Conservation (phyloP, 805 yeast species). For the Lipomyces chichibuensis region DNA sequence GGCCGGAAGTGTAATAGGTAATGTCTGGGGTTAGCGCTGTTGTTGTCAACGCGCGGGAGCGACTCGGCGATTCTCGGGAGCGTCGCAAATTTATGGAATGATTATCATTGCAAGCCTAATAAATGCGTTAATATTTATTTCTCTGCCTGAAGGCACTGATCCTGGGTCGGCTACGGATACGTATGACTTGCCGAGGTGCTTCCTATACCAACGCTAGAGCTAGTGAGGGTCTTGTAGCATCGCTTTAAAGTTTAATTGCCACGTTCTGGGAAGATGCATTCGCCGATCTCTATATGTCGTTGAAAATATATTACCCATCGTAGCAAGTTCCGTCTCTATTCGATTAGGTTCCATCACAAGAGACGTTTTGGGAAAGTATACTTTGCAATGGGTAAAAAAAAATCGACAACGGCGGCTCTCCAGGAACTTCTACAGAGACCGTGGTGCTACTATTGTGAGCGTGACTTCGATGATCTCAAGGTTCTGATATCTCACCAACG, state of each 20-base stretch:
- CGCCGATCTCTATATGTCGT: neutral
- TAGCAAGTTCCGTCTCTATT: neutral
- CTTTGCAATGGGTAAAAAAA: conserved; percentile 29
- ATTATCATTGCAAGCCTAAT: neutral
- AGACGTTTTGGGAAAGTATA: neutral
- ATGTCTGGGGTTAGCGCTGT: neutral
- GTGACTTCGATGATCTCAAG: conserved; percentile 38
- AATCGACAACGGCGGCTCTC: conserved; percentile 26
- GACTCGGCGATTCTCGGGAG: neutral
- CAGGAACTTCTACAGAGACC: conserved; percentile 34
- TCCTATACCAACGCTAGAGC: too few species aligned
- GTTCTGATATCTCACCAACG: conserved; percentile 39
- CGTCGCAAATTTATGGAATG: neutral
- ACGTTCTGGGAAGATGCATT: too few species aligned
- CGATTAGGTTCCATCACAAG: neutral
- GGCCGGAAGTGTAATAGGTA: neutral
- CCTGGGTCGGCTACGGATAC: too few species aligned
- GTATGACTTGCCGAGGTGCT: too few species aligned
- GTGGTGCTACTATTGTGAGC: conserved; percentile 39
- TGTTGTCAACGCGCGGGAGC: neutral
- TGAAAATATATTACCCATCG: neutral
- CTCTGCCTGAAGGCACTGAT: too few species aligned
- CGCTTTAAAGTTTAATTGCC: neutral
- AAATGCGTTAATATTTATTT: neutral
- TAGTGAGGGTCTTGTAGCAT: neutral